Percentiles rank a stretch among this genome's conserved stretches.
phyloP scores from a whole-genome alignment of 345 rosid species.

The Acer saccharum region DNA sequence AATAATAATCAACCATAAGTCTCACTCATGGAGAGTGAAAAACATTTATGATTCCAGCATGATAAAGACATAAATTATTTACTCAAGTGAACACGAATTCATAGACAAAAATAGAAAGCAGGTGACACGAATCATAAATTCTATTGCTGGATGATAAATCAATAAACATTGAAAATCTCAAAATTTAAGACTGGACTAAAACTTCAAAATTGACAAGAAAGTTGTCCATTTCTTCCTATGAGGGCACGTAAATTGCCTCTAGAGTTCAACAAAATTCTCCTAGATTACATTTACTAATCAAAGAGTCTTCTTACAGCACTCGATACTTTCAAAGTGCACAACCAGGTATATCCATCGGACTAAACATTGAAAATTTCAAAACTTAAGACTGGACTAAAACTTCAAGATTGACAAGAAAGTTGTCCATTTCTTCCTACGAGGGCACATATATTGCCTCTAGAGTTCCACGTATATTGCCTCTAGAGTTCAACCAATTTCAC shows the following conservation, averaged over 20 bases:
- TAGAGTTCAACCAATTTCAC: background rate
- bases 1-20: background rate
- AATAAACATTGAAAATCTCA: background rate
- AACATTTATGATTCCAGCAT: background rate
- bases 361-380: background rate
- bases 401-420: background rate
- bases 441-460: too few species aligned
- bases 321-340: too few species aligned
- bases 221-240: background rate
- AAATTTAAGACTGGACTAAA: background rate
- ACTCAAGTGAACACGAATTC: background rate
- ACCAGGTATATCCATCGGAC: too few species aligned
- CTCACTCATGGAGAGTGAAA: background rate
- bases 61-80: background rate
- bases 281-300: slow-evolving; percentile 1
- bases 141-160: background rate
- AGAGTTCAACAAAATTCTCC: background rate
- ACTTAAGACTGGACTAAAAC: background rate
- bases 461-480: too few species aligned
- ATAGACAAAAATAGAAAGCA: background rate
- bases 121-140: background rate
- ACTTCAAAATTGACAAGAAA: background rate
- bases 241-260: too few species aligned
- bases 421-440: background rate
- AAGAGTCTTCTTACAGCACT: too few species aligned